These are phyloP conservation scores for Sporothrix schenckii DNA, from an alignment of 2,329 filamentous ascomycete genomes.

Conservation along the genomic window DNA sequence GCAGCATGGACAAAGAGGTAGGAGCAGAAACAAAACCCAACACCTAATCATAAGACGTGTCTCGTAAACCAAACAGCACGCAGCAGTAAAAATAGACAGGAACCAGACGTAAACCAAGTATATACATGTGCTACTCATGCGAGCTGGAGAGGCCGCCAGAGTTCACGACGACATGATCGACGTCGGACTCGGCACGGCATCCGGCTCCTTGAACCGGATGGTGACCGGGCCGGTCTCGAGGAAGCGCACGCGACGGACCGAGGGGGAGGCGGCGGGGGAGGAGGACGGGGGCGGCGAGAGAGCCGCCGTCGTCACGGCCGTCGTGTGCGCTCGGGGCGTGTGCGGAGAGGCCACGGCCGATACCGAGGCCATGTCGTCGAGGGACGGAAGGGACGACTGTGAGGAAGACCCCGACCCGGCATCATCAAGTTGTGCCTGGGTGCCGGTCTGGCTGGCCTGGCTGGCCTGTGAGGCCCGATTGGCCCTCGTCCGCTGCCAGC, in stretches of 20 bases:
- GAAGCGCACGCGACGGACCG: slow-evolving; percentile 33
- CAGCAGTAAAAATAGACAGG: slow-evolving; percentile 1
- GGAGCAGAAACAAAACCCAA: neutral
- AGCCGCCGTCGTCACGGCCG: neutral
- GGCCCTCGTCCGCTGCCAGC: slow-evolving; percentile 49
- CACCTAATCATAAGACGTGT: slow-evolving; percentile 1
- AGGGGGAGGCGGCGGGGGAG: neutral
- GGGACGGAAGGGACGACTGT: neutral
- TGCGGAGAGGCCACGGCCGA: neutral
- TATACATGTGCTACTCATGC: neutral
- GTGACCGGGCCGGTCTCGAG: slow-evolving; percentile 33
- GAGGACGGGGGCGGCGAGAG: neutral
- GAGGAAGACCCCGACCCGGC: too few species aligned
- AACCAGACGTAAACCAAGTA: slow-evolving; percentile 1
- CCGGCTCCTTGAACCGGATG: slow-evolving; percentile 35
- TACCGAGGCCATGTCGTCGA: neutral
- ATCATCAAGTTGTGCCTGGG: too few species aligned
- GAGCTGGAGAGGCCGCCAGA: slow-evolving; percentile 43
- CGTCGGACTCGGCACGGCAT: slow-evolving; percentile 31
- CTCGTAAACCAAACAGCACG: neutral
- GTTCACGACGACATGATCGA: slow-evolving; percentile 41
- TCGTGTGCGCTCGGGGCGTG: neutral
- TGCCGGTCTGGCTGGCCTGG: neutral
- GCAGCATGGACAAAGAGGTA: neutral
- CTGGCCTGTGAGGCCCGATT: neutral